Percentiles rank a stretch among this genome's conserved stretches.
Conservation (phyloP, 345 rosid genomes). For the Laguncularia racemosa region DNA sequence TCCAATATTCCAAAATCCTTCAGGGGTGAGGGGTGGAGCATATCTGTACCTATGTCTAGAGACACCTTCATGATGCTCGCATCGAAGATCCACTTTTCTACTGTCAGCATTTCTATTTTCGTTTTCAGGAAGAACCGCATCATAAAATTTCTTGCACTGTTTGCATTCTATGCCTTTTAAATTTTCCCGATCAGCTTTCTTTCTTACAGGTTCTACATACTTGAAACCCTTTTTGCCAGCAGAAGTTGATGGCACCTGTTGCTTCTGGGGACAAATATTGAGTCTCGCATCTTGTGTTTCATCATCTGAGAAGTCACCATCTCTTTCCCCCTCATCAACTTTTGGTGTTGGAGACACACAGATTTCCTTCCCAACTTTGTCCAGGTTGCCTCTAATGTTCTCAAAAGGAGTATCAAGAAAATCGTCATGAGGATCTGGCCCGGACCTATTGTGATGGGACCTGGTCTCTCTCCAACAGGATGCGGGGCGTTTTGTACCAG, state of each 20-base stretch:
- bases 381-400: slow-evolving; percentile 41
- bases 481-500: slow-evolving; percentile 58
- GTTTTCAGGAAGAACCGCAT: slow-evolving; percentile 66
- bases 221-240: slow-evolving; percentile 47
- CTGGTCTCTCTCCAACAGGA: slow-evolving; percentile 78
- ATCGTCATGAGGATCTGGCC: slow-evolving; percentile 79
- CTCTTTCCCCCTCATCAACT: slow-evolving; percentile 16
- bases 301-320: slow-evolving; percentile 40
- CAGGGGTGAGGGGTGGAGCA: slow-evolving; percentile 84
- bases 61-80: slow-evolving; percentile 92
- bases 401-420: slow-evolving; percentile 81
- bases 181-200: slow-evolving; percentile 62
- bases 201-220: slow-evolving; percentile 75
- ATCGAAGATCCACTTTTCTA: slow-evolving; percentile 31
- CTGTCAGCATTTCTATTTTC: slow-evolving; percentile 23
- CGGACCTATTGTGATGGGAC: slow-evolving; percentile 42
- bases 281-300: slow-evolving; percentile 67
- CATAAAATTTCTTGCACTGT: slow-evolving; percentile 93
- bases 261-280: slow-evolving; percentile 28
- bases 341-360: slow-evolving; percentile 4
- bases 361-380: slow-evolving; percentile 24
- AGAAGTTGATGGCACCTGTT: slow-evolving; percentile 25
- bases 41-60: slow-evolving; percentile 85
- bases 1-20: slow-evolving; percentile 95
- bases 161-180: slow-evolving; percentile 77